Base-by-base conservation (phyloP, 768 basidiomycete species). In the Leccinum truebloodii region DNA sequence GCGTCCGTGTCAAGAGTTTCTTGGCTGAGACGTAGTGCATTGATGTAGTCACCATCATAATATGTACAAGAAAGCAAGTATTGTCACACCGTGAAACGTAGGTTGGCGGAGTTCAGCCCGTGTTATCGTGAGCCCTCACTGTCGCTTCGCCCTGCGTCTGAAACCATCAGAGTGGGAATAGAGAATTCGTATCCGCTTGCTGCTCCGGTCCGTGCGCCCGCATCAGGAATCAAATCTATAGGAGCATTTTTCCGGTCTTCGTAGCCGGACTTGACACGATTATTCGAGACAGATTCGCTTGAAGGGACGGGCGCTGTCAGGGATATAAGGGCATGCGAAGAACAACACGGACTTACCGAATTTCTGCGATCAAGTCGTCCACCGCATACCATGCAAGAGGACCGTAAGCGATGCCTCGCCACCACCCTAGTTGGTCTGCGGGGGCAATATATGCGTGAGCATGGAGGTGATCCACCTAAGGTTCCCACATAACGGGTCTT, bases 381-480 rank as follows among this genome's bases (percentile, higher is more conserved):
- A 32, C 55, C 41, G 28, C 55, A 55, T 55, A 32, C 52, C 32
- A 53, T 34, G 52, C 32, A 34, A 53, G 52, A 20, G 51, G 52
- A 8, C 52, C 34, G 8, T 53, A 35, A 53, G 52, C 34, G 52
- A 53, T 26, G 14, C 52, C 51, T 52, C 51, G 51, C 51, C 51
- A 52, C 51, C 51, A 52, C 30, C 51, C 51, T 30, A 52, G 30
- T 32, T 52, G 51, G 51, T 52, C 51, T 13, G 52, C 52, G 32
- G 87, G 84, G 13, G 76, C 77, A 54, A 90, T 80, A 69, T 85
- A 91, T 6, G 87, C 90, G 71, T 92, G 90, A 1, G 83, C 84
- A 69, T 92, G 90, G 28, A 91, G 80, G 69, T 92, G 90, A 72
- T 91, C 89, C n/a, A n/a, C n/a, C n/a, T n/a, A n/a, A n/a, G n/a